Percentiles rank a stretch among this genome's conserved stretches.
These are phyloP conservation scores for Lenzites betulinus DNA, from an alignment of 768 basidiomycete species.

Conservation along the genomic window DNA sequence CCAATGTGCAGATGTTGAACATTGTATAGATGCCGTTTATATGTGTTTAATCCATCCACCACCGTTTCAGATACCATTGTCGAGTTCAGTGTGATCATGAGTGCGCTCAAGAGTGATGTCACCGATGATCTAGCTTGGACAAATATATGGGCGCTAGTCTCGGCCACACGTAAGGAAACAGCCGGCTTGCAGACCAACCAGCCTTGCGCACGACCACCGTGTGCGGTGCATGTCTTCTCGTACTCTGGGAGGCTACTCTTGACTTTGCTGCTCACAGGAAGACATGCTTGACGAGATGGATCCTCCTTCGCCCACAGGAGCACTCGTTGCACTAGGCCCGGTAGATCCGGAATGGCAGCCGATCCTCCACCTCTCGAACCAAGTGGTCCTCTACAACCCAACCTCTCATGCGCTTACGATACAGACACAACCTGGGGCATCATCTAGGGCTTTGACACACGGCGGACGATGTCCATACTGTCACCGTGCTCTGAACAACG, in stretches of 20 bases:
- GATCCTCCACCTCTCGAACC: conserved; percentile 80
- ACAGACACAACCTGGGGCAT: conserved; percentile 33
- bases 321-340: conserved; percentile 26
- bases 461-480: conserved; percentile 68
- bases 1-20: background rate
- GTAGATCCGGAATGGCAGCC: conserved; percentile 63
- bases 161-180: background rate
- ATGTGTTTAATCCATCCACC: background rate
- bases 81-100: background rate
- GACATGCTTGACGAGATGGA: conserved; percentile 22
- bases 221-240: background rate
- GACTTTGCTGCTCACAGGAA: background rate
- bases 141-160: conserved; percentile 5
- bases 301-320: conserved; percentile 15
- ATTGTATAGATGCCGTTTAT: background rate
- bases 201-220: conserved; percentile 10
- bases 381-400: conserved; percentile 87
- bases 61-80: background rate
- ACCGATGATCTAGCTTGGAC: background rate
- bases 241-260: background rate
- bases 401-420: conserved; percentile 82
- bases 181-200: background rate
- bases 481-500: conserved; percentile 54
- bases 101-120: conserved; percentile 3
- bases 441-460: conserved; percentile 20